Percentiles rank a stretch among this genome's conserved stretches.
Conservation (phyloP, 208 protist species). For the Trichomonas gallinae region DNA sequence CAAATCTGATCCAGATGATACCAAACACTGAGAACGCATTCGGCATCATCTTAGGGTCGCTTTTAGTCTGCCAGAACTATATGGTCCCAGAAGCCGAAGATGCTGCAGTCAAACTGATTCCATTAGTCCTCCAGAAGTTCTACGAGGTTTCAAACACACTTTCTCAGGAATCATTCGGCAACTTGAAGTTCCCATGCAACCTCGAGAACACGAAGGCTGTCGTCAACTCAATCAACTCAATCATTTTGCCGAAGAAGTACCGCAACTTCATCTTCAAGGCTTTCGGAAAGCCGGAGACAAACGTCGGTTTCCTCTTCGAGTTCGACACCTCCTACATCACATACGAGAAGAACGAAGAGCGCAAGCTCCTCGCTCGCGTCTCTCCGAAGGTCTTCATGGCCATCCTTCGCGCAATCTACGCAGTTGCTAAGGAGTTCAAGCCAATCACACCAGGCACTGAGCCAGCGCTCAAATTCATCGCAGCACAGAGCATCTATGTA, state of each 20-base stretch:
- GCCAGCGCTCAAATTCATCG: no score
- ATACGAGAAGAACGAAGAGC: not conserved
- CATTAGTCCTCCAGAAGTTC: not conserved
- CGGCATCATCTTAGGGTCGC: not conserved
- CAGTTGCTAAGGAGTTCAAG: not conserved
- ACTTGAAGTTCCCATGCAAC: not conserved
- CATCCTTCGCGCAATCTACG: not conserved
- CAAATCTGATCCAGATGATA: not conserved
- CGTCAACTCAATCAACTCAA: not conserved
- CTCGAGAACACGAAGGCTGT: not conserved
- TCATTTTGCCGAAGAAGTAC: not conserved
- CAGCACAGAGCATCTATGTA: no score
- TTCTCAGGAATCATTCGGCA: not conserved
- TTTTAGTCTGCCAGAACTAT: not conserved
- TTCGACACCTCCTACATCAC: not conserved
- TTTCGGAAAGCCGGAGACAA: not conserved
- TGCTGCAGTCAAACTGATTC: not conserved
- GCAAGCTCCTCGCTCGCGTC: not conserved
- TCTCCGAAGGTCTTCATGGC: not conserved
- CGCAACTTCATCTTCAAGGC: not conserved
- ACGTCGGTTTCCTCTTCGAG: not conserved
- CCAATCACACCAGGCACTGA: no score
- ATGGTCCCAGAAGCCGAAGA: not conserved
- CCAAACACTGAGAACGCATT: not conserved
- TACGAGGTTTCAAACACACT: not conserved